These are phyloP conservation scores for Citrullus mucosospermus DNA, from an alignment of 306 rosid genomes.

Conservation along the genomic window DNA sequence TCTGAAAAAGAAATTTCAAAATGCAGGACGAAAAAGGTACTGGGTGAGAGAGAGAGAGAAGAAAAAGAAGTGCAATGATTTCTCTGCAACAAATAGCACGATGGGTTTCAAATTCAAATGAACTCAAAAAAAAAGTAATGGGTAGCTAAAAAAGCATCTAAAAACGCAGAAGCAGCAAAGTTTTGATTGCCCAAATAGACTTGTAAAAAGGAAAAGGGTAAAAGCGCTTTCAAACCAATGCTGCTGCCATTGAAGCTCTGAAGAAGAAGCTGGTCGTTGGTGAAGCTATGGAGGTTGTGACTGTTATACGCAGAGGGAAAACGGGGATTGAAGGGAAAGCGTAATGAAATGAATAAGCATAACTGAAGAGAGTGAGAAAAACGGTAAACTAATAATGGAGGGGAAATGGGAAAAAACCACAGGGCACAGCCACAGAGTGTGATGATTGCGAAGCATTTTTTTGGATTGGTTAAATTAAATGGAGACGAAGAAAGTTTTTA, in stretches of 20 bases:
- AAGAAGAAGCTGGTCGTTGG: neutral
- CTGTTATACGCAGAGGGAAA: neutral
- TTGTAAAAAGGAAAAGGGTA: neutral
- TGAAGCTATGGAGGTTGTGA: neutral
- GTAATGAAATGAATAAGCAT: neutral
- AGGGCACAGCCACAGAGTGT: neutral
- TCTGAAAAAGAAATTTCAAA: constrained; percentile 1
- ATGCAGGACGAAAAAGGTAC: neutral
- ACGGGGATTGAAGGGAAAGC: neutral
- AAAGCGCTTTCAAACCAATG: neutral
- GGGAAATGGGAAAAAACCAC: neutral
- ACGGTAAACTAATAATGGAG: constrained; percentile 7
- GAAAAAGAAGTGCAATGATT: neutral
- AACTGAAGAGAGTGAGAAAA: neutral
- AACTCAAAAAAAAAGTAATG: neutral
- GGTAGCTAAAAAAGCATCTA: neutral
- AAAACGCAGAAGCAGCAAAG: neutral
- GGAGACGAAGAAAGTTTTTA: neutral
- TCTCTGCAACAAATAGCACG: constrained; percentile 4
- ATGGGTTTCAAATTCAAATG: constrained; percentile 17
- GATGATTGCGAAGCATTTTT: neutral
- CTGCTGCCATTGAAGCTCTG: neutral
- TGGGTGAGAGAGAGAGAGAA: neutral
- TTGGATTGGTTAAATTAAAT: neutral
- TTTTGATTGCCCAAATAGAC: neutral